Evolutionary conservation across 2,329 filamentous ascomycete genomes (phyloP).

Genomic region (Diplodia sapinea): DNA sequence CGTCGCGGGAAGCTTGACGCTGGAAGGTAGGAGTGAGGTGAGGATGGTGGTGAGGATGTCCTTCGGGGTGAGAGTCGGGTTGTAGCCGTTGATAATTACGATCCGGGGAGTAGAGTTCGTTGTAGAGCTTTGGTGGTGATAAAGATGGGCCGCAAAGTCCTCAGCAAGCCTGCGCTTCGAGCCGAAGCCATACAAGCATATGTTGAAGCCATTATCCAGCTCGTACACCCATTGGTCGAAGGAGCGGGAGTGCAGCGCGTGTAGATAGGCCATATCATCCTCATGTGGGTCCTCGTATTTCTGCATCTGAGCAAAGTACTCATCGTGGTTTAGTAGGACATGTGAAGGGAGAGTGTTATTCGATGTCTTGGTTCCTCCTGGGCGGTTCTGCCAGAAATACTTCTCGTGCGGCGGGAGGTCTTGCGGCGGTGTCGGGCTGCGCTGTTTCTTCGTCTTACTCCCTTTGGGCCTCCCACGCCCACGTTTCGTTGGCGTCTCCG

Average conservation of each 20-base stretch:
- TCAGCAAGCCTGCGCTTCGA: conserved; percentile 80
- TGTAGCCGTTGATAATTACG: conserved; percentile 86
- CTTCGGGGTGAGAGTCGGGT: conserved; percentile 67
- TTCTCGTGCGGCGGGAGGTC: conserved; percentile 86
- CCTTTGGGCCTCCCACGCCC: conserved; percentile 61
- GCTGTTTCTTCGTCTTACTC: conserved; percentile 58
- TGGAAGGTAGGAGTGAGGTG: conserved; percentile 61
- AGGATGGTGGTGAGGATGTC: conserved; percentile 74
- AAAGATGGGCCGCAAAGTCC: conserved; percentile 74
- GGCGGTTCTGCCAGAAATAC: conserved; percentile 91
- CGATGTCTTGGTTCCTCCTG: conserved; percentile 81
- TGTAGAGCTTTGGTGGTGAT: conserved; percentile 51
- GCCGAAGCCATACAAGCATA: conserved; percentile 92
- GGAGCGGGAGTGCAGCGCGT: conserved; percentile 76
- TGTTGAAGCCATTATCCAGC: conserved; percentile 80
- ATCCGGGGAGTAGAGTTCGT: conserved; percentile 62
- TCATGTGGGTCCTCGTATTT: conserved; percentile 71
- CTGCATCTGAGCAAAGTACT: conserved; percentile 77
- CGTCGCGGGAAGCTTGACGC: conserved; percentile 65
- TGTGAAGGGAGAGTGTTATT: conserved; percentile 80
- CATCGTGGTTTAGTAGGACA: conserved; percentile 82
- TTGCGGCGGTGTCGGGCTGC: conserved; percentile 78
- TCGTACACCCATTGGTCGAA: conserved; percentile 96
- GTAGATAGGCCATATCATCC: conserved; percentile 72
- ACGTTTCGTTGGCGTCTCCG: conserved; percentile 56